phyloP scores from a whole-genome alignment of 169 alveolate species.

The Plasmodium vivax region DNA sequence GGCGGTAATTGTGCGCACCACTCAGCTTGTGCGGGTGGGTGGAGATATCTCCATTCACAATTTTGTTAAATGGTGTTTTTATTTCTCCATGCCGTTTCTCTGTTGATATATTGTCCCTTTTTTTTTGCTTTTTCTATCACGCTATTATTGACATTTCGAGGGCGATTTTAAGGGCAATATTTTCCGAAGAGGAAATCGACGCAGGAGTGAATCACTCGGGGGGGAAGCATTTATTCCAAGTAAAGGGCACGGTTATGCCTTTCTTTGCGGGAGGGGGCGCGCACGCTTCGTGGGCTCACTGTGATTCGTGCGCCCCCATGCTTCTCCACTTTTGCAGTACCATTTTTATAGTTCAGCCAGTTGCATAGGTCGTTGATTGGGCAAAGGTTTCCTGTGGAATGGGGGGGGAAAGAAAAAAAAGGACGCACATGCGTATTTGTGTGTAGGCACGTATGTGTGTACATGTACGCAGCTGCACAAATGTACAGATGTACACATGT shows the following conservation, averaged over 20 bases:
- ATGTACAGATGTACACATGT: too few relatives aligned
- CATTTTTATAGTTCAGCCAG: constrained; percentile 65
- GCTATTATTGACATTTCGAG: neutral
- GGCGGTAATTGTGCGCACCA: neutral
- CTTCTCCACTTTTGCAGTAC: constrained; percentile 6
- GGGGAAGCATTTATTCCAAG: neutral
- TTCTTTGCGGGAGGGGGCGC: neutral
- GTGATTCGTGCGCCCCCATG: too few relatives aligned
- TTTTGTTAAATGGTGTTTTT: neutral
- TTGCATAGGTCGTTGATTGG: constrained; percentile 64
- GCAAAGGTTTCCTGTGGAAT: constrained; percentile 45
- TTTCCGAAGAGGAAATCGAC: neutral
- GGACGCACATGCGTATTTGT: neutral
- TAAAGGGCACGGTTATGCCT: neutral
- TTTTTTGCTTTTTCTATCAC: neutral
- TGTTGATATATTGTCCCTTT: neutral
- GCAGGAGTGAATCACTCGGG: neutral
- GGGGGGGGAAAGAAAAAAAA: constrained; percentile 1
- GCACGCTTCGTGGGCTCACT: too few relatives aligned
- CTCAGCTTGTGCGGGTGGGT: neutral
- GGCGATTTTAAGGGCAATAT: neutral
- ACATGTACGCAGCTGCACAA: neutral
- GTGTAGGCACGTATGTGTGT: neutral
- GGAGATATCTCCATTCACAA: neutral
- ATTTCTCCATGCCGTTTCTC: neutral